phyloP scores from a whole-genome alignment of 75 land plant species.

The Picea sitchensis region DNA sequence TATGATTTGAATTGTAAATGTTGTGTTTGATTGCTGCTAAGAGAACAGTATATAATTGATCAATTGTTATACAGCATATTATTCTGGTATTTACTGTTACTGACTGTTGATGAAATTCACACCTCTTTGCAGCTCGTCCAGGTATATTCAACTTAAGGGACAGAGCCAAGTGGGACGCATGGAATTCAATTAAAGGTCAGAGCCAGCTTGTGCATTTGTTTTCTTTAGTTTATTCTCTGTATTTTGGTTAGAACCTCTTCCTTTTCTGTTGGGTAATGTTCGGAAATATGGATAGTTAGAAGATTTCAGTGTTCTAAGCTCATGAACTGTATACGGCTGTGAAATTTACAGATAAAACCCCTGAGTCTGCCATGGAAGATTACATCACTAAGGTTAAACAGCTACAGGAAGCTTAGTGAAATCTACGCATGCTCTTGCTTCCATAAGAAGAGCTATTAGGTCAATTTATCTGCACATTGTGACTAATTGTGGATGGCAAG shows the following conservation, averaged over 20 bases:
- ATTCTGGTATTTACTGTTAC: background rate
- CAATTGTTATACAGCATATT: no score
- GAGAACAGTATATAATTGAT: no score
- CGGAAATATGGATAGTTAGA: background rate
- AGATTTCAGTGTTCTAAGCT: background rate
- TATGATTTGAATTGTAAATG: no score
- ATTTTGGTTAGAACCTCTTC: background rate
- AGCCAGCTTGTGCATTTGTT: constrained; percentile 7
- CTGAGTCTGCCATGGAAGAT: constrained; percentile 89
- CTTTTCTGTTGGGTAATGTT: background rate
- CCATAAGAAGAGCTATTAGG: no score
- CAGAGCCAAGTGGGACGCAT: constrained; percentile 96
- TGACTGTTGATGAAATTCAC: background rate
- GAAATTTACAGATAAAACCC: constrained; percentile 56
- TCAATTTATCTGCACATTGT: no score
- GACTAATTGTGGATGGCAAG: no score
- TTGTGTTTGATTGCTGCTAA: no score
- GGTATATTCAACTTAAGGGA: constrained; percentile 79
- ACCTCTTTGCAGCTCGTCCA: constrained; percentile 60
- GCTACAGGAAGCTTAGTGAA: constrained; percentile 48
- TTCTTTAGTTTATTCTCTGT: background rate
- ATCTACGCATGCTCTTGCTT: no score
- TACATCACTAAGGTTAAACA: constrained; percentile 96
- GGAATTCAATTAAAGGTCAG: constrained; percentile 91
- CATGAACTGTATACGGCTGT: background rate